Percentiles rank a stretch among this genome's conserved stretches.
Evolutionary conservation across 106 monocot genomes (phyloP).

Genomic region (Acorus calamus): DNA sequence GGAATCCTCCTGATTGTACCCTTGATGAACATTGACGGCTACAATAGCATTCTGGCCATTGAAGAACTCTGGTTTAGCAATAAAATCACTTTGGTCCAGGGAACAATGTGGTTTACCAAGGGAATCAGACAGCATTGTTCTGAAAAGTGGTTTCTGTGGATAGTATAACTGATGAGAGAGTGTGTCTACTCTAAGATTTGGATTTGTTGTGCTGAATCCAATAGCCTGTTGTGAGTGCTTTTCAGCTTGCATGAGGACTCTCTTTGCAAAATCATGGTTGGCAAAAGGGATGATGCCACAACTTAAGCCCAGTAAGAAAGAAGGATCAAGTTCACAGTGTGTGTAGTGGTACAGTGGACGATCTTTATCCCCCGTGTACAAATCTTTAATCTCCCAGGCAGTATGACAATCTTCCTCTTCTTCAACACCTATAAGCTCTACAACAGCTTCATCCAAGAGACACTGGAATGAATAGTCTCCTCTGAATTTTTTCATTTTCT

Average conservation of each 20-base stretch:
- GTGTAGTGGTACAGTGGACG: conserved; percentile 26
- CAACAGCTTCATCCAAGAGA: conserved; percentile 57
- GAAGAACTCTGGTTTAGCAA: conserved; percentile 62
- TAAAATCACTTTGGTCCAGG: conserved; percentile 23
- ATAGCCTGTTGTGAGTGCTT: conserved; percentile 97
- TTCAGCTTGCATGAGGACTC: conserved; percentile 79
- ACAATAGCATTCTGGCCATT: conserved; percentile 99
- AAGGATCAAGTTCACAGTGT: conserved; percentile 80
- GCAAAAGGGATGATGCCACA: conserved; percentile 95
- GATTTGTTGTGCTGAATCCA: conserved; percentile 82
- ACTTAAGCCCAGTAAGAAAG: conserved; percentile 77
- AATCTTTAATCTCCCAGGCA: conserved; percentile 67
- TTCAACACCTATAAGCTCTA: conserved; percentile 84
- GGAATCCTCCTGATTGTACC: conserved; percentile 97
- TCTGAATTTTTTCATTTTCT: conserved; percentile 39
- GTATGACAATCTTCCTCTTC: conserved; percentile 84
- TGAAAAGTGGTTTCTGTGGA: conserved; percentile 88
- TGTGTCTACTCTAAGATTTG: conserved; percentile 64
- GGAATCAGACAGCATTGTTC: conserved; percentile 58
- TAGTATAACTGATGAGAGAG: conserved; percentile 80
- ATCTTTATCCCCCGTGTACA: conserved; percentile 20
- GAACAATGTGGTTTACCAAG: conserved; percentile 35
- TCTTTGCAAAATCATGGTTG: conserved; percentile 84
- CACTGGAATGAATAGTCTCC: conserved; percentile 46
- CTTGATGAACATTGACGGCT: conserved; percentile 93